Percentiles rank a stretch among this genome's conserved stretches.
Evolutionary conservation across 1,284 basidiomycete genomes (phyloP).

Genomic region (Wallemia mellicola): DNA sequence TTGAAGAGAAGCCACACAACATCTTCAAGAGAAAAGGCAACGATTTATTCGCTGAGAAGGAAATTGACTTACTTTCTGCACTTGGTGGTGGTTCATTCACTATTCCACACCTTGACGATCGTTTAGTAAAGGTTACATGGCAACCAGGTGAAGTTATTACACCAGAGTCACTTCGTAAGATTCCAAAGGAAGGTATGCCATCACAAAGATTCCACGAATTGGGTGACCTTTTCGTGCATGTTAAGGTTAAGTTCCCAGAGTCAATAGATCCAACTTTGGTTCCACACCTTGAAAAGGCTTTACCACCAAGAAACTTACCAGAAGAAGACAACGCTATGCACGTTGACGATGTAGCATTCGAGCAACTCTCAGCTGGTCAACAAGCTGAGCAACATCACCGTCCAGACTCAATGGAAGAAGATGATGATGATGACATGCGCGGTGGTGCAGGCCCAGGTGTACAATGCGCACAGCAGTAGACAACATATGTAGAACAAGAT

Average conservation of each 20-base stretch:
- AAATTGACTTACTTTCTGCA: slow-evolving; percentile 79
- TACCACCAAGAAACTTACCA: slow-evolving; percentile 45
- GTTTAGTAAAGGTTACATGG: slow-evolving; percentile 54
- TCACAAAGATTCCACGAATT: slow-evolving; percentile 89
- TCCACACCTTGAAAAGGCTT: slow-evolving; percentile 49
- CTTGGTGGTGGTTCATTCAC: slow-evolving; percentile 71
- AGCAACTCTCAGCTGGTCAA: slow-evolving; percentile 52
- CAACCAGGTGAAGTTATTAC: slow-evolving; percentile 77
- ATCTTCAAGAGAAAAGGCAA: slow-evolving; percentile 77
- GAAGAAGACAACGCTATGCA: slow-evolving; percentile 34
- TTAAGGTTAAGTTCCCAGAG: slow-evolving; percentile 74
- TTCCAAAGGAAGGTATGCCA: slow-evolving; percentile 90
- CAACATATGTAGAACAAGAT: background rate
- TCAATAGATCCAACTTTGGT: slow-evolving; percentile 36
- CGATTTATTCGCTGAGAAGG: slow-evolving; percentile 59
- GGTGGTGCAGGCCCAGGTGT: slow-evolving; percentile 16
- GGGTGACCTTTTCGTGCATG: slow-evolving; percentile 71
- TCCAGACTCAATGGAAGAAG: slow-evolving; percentile 8
- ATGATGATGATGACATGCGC: slow-evolving; percentile 9
- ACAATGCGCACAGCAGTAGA: slow-evolving; percentile 18
- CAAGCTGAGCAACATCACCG: slow-evolving; percentile 26
- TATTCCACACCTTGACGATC: slow-evolving; percentile 82
- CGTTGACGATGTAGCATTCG: slow-evolving; percentile 61
- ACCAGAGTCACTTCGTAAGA: slow-evolving; percentile 34
- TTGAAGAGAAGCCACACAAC: slow-evolving; percentile 84